Evolutionary conservation across 108 stramenopile genomes (phyloP).

Genomic region (Skeletonema marinoi): DNA sequence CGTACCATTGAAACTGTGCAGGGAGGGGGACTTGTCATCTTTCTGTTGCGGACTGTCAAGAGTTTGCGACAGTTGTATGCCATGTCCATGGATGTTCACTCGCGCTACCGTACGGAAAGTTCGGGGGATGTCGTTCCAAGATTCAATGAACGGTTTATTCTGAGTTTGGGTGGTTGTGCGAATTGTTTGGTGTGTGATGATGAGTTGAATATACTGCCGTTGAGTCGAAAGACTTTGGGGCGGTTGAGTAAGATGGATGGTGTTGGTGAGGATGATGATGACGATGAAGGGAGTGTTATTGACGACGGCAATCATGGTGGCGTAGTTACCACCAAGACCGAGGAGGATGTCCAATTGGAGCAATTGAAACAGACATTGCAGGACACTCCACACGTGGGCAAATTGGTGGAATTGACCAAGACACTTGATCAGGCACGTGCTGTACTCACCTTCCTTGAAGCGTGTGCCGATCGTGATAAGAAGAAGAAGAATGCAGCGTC

Average conservation of each 20-base stretch:
- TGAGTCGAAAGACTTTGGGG: slow-evolving; percentile 68
- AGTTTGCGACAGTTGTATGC: slow-evolving; percentile 96
- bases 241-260: slow-evolving; percentile 43
- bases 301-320: slow-evolving; percentile 28
- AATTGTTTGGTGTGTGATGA: slow-evolving; percentile 97
- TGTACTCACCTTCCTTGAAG: slow-evolving; percentile 93
- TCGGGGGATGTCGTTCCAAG: slow-evolving; percentile 89
- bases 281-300: background rate
- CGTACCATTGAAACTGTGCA: slow-evolving; percentile 98
- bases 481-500: slow-evolving; percentile 35
- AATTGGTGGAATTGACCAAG: slow-evolving; percentile 89
- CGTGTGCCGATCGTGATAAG: slow-evolving; percentile 82
- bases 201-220: slow-evolving; percentile 97
- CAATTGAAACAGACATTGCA: slow-evolving; percentile 86
- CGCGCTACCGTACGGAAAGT: slow-evolving; percentile 93
- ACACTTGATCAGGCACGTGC: slow-evolving; percentile 97
- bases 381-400: slow-evolving; percentile 95
- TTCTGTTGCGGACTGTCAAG: slow-evolving; percentile 92
- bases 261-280: slow-evolving; percentile 27
- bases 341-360: slow-evolving; percentile 51
- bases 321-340: slow-evolving; percentile 56
- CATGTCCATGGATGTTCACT: slow-evolving; percentile 99
- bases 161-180: slow-evolving; percentile 87
- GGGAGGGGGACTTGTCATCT: slow-evolving; percentile 97
- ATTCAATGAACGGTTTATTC: slow-evolving; percentile 99